phyloP scores from a whole-genome alignment of 306 rosid species.

The Casuarina glauca region DNA sequence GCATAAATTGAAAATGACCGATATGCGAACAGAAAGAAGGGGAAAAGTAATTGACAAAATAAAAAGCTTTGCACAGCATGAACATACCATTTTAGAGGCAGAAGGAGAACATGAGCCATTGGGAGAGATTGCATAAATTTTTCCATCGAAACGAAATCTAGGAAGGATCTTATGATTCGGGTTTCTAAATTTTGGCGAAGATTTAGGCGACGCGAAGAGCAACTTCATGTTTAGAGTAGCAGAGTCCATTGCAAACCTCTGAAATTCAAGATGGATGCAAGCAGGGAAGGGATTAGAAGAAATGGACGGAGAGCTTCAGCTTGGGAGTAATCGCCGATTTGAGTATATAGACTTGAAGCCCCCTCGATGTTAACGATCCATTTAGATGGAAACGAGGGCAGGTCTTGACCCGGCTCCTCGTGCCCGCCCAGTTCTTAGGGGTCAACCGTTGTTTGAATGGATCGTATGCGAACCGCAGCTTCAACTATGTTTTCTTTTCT shows the following conservation, averaged over 20 bases:
- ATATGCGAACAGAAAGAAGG: too few species aligned
- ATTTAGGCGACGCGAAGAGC: conserved; percentile 16
- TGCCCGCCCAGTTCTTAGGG: neutral
- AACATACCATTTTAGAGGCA: conserved; percentile 36
- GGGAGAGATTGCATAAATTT: conserved; percentile 31
- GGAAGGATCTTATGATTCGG: neutral
- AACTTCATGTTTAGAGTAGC: conserved; percentile 33
- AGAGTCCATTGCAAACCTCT: conserved; percentile 28
- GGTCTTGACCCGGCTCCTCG: neutral
- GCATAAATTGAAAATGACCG: neutral
- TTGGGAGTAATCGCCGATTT: neutral
- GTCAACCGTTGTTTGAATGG: too few species aligned
- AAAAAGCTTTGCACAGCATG: neutral
- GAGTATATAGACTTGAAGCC: neutral
- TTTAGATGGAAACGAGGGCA: neutral
- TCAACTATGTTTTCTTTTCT: too few species aligned
- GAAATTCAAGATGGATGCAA: neutral
- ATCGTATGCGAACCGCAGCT: too few species aligned
- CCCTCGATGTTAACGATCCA: neutral
- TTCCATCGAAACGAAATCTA: conserved; percentile 24
- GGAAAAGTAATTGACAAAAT: too few species aligned
- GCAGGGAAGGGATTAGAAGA: neutral
- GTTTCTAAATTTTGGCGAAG: conserved; percentile 18
- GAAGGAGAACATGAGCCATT: conserved; percentile 41
- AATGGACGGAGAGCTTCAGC: neutral